These are phyloP conservation scores for Termitomyces heimii DNA, from an alignment of 768 basidiomycete genomes.

Conservation along the genomic window DNA sequence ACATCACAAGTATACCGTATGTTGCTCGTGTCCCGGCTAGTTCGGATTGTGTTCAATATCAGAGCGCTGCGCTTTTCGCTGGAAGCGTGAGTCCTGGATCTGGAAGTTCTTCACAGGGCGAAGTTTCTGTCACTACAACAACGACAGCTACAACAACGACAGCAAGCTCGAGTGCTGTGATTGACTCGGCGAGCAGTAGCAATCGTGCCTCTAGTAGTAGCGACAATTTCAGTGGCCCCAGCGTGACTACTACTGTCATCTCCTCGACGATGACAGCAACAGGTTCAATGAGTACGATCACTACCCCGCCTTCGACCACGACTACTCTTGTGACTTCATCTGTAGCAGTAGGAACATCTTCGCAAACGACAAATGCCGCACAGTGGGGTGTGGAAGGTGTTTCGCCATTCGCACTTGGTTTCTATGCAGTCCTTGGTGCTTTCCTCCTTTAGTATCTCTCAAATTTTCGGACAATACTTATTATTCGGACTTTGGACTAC, in stretches of 20 bases:
- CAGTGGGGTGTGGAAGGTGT: neutral
- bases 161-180: neutral
- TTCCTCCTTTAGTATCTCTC: neutral
- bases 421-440: neutral
- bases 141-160: neutral
- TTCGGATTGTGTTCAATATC: conserved; percentile 27
- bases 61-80: conserved; percentile 25
- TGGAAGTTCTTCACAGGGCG: neutral
- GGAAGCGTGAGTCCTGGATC: conserved; percentile 9
- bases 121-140: neutral
- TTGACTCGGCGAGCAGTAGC: neutral
- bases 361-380: neutral
- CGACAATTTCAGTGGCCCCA: neutral
- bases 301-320: neutral
- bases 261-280: neutral
- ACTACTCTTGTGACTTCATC: neutral
- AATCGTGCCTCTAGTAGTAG: neutral
- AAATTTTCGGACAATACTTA: neutral
- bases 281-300: neutral
- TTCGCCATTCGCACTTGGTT: neutral
- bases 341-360: neutral
- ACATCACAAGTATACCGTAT: conserved; percentile 32
- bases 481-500: neutral
- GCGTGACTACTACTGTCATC: neutral
- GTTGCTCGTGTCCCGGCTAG: conserved; percentile 28